Evolutionary conservation across 164 flowering plant species (phyloP).

Genomic region (Macadamia tetraphylla): DNA sequence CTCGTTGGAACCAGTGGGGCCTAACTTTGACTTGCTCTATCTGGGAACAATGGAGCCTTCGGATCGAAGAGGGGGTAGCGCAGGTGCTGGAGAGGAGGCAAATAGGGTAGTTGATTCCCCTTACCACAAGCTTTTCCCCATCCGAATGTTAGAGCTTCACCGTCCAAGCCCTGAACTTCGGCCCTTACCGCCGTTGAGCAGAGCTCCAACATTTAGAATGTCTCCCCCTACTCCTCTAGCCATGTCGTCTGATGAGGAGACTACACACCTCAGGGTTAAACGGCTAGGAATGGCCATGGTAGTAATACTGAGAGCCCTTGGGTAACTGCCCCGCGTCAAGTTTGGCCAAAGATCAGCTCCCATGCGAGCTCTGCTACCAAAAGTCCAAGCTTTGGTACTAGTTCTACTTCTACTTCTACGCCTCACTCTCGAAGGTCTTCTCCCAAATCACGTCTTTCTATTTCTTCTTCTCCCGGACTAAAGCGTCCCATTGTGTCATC

Average conservation of each 20-base stretch:
- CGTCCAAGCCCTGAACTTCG: slow-evolving; percentile 95
- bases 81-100: slow-evolving; percentile 4
- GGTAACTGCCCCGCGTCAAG: slow-evolving; percentile 32
- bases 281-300: slow-evolving; percentile 18
- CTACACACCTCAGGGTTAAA: slow-evolving; percentile 65
- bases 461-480: slow-evolving; percentile 37
- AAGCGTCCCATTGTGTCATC: slow-evolving; percentile 40
- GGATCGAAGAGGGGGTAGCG: slow-evolving; percentile 11
- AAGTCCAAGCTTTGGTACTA: not conserved
- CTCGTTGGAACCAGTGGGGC: slow-evolving; percentile 31
- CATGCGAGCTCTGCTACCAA: not conserved
- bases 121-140: slow-evolving; percentile 50
- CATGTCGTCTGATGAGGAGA: slow-evolving; percentile 64
- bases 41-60: slow-evolving; percentile 78
- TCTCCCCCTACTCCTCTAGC: not conserved
- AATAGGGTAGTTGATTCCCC: slow-evolving; percentile 47
- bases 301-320: slow-evolving; percentile 25
- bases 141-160: slow-evolving; percentile 52
- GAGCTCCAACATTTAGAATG: slow-evolving; percentile 9
- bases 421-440: slow-evolving; percentile 69
- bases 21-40: slow-evolving; percentile 57
- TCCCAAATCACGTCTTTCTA: slow-evolving; percentile 57
- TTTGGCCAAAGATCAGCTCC: slow-evolving; percentile 3
- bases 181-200: slow-evolving; percentile 71
- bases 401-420: slow-evolving; percentile 18